These are phyloP conservation scores for Chondrus crispus DNA, from an alignment of 23 red algal genomes.

Conservation along the genomic window DNA sequence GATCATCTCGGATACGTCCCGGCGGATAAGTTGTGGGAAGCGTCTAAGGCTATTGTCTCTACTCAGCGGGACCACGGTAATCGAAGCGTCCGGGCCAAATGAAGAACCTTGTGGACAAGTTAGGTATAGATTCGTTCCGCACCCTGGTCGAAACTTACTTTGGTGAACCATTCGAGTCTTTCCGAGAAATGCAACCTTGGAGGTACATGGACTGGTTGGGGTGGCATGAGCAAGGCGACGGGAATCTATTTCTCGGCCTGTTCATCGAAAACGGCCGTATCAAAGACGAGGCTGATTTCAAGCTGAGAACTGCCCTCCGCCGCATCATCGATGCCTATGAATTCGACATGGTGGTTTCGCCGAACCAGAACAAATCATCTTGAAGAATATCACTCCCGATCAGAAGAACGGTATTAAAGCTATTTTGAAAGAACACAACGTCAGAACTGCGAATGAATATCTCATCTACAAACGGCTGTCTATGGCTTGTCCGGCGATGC, in stretches of 20 bases:
- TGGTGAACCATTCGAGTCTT: slow-evolving; percentile 75
- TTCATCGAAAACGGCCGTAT: slow-evolving; percentile 96
- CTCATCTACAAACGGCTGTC: slow-evolving; percentile 56
- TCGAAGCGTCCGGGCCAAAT: slow-evolving; percentile 88
- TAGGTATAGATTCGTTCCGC: slow-evolving; percentile 94
- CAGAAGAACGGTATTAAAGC: slow-evolving; percentile 72
- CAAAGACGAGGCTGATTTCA: slow-evolving; percentile 68
- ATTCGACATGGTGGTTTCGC: slow-evolving; percentile 75
- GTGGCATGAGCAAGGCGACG: slow-evolving; percentile 96
- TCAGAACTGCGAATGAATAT: slow-evolving; percentile 62
- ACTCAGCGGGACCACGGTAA: slow-evolving; percentile 97
- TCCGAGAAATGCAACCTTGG: slow-evolving; percentile 73
- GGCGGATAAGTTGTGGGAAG: slow-evolving; percentile 76
- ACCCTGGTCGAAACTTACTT: slow-evolving; percentile 89
- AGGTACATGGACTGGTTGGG: slow-evolving; percentile 96
- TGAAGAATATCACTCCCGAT: slow-evolving; percentile 78
- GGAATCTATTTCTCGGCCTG: slow-evolving; percentile 86
- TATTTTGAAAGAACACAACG: slow-evolving; percentile 72
- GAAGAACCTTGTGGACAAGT: slow-evolving; percentile 93
- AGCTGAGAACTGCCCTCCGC: slow-evolving; percentile 81
- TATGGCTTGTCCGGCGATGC: slow-evolving; percentile 98
- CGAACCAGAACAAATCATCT: slow-evolving; percentile 97
- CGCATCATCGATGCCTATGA: slow-evolving; percentile 74
- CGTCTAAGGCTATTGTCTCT: slow-evolving; percentile 94
- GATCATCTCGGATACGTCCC: slow-evolving; percentile 93